Evolutionary conservation across 2,329 filamentous ascomycete genomes (phyloP), one percentile per base, ranked within the genome.

Genomic region (Chaetothyriales sp.): DNA sequence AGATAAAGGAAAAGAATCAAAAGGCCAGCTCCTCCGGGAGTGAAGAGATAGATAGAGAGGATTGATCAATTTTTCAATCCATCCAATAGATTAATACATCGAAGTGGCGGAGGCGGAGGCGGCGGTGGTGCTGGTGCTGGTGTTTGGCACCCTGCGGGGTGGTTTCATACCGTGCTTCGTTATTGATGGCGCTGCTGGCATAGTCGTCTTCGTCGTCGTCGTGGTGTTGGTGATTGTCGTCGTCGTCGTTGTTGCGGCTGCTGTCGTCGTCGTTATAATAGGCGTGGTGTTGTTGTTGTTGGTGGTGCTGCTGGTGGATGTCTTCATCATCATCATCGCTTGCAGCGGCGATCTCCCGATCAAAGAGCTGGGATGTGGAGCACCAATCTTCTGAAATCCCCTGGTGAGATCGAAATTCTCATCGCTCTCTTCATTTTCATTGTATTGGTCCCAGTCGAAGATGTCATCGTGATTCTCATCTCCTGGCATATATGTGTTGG

Each of bases 331-430:
- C n/a, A 12, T 39, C 32, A 15, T 39, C 10, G 32, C 32, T 39
- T 39, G 32, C 32, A 5, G 32, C 32, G 10, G 32, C 3, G 7
- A 12, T 39, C 32, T 39, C 32, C 32, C 32, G 3, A 15, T 15
- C 32, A 39, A 39, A 2, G 32, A 12, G n/a, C n/a, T 39, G 32
- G 22, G 22, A 25, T 3, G 22, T 3, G 32, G 32, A 39, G 32
- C 32, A 15, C 32, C 32, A 55, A 73, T 73, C 54, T 71, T 72
- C 51, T 70, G 66, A 57, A 73, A 73, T 3, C 70, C 70, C 58
- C 72, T 68, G 43, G 71, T 53, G 28, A 72, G 65, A 58, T 72
- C 70, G 43, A 72, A 63, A 19, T 54, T 54, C 42, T 71, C 68
- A 28, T 64, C 64, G 12, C 64, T 62, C 44, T 63, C 62, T 49